Percentiles rank a stretch among this genome's conserved stretches.
phyloP scores from a whole-genome alignment of 2,329 filamentous ascomycete genomes.

The Sodiomyces alkalinus region DNA sequence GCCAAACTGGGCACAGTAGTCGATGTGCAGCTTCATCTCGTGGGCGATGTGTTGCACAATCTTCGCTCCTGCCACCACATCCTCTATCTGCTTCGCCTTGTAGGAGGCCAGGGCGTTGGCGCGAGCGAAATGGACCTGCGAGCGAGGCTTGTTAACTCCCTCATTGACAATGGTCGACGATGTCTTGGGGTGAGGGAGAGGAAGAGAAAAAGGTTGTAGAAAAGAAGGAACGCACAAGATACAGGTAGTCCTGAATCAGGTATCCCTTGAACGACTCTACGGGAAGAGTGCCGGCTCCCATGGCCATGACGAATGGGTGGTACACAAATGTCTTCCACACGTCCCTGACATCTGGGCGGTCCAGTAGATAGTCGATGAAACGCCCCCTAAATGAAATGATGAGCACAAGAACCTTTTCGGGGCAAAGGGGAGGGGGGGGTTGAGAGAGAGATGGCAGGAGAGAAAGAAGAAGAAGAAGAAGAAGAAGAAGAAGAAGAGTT shows the following conservation, averaged over 20 bases:
- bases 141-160: too few species aligned
- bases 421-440: too few species aligned
- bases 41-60: slow-evolving; percentile 64
- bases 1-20: slow-evolving; percentile 71
- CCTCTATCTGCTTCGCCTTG: slow-evolving; percentile 60
- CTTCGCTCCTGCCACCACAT: slow-evolving; percentile 51
- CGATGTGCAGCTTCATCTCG: slow-evolving; percentile 69
- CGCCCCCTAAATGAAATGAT: slow-evolving; percentile 35
- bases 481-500: background rate
- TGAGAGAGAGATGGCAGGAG: too few species aligned
- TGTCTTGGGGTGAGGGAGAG: background rate
- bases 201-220: too few species aligned
- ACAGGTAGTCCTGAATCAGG: slow-evolving; percentile 84
- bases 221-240: too few species aligned
- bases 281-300: slow-evolving; percentile 64
- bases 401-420: too few species aligned
- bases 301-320: slow-evolving; percentile 65
- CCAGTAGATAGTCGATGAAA: slow-evolving; percentile 72
- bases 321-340: slow-evolving; percentile 65
- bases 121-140: slow-evolving; percentile 68
- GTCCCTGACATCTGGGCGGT: slow-evolving; percentile 54
- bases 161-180: background rate
- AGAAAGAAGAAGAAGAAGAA: background rate
- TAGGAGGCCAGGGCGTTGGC: slow-evolving; percentile 77
- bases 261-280: slow-evolving; percentile 73